Conservation (phyloP, 2,329 filamentous ascomycete genomes). For the Dactylonectria estremocensis region DNA sequence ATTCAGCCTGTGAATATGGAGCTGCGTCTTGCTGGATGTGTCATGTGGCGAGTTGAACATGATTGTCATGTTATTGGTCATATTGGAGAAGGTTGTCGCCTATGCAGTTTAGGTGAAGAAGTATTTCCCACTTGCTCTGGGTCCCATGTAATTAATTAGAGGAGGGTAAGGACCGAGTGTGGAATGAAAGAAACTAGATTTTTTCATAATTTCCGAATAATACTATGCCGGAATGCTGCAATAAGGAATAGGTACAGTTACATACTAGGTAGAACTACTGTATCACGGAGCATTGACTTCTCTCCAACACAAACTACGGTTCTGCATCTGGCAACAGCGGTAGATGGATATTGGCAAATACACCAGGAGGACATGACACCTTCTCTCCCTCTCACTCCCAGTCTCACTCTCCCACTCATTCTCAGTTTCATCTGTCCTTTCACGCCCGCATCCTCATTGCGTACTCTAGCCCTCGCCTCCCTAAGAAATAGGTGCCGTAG, state of each 20-base stretch:
- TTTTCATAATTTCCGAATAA: no score
- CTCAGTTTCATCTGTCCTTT: background rate
- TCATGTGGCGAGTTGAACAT: background rate
- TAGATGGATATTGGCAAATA: background rate
- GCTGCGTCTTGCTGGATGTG: no score
- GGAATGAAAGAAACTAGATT: no score
- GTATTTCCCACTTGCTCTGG: no score
- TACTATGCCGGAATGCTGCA: no score
- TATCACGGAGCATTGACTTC: no score
- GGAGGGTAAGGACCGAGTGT: no score
- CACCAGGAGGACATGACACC: background rate
- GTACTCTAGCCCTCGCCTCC: conserved; percentile 22
- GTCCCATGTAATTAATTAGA: no score
- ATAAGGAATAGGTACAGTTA: no score
- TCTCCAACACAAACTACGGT: no score
- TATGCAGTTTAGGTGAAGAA: background rate
- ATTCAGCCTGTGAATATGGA: no score
- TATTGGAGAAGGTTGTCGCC: background rate
- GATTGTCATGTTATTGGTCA: background rate
- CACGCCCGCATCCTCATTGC: conserved; percentile 18
- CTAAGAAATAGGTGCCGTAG: conserved; percentile 23
- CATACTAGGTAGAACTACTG: no score
- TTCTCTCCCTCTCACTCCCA: background rate
- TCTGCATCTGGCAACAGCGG: background rate
- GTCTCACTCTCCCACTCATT: background rate